These are phyloP conservation scores for Trichosanthes truncata DNA, from an alignment of 306 rosid species.

Conservation along the genomic window DNA sequence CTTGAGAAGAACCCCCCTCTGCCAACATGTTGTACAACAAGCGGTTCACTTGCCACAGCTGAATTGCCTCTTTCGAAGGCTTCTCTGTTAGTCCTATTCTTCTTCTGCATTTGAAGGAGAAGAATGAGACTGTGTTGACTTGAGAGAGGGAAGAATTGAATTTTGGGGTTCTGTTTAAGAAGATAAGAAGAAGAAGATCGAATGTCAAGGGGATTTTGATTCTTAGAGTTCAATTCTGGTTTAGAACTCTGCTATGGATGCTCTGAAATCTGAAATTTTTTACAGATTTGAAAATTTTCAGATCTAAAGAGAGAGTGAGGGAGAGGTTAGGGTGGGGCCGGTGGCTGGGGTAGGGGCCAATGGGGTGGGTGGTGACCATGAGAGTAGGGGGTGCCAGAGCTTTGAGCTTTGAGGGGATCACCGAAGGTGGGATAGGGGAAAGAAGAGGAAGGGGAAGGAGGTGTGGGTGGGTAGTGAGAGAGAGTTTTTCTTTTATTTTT, in stretches of 20 bases:
- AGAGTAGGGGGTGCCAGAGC: no score
- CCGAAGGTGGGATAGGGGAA: no score
- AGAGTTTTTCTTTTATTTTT: no score
- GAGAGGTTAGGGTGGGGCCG: no score
- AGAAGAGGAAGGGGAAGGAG: no score
- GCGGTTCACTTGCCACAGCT: slow-evolving; percentile 45
- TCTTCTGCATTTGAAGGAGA: slow-evolving; percentile 17
- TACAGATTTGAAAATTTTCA: no score
- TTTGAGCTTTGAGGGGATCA: no score
- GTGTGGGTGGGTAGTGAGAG: no score
- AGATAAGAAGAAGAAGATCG: slow-evolving; percentile 16
- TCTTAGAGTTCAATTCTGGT: slow-evolving; percentile 49
- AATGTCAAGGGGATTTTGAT: slow-evolving; percentile 31
- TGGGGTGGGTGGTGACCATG: no score
- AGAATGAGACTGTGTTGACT: slow-evolving; percentile 13
- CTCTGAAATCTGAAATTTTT: neutral
- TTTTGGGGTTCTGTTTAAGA: slow-evolving; percentile 41
- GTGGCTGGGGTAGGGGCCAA: no score
- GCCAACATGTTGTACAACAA: slow-evolving; percentile 82
- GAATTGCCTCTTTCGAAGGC: slow-evolving; percentile 39
- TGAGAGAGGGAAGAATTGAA: slow-evolving; percentile 4
- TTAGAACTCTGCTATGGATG: slow-evolving; percentile 7
- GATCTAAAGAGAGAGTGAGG: no score
- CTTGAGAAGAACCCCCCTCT: slow-evolving; percentile 50
- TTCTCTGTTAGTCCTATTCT: slow-evolving; percentile 25